These are phyloP conservation scores for Paramecium sonneborni DNA, from an alignment of 73 alveolate genomes.

Conservation along the genomic window DNA sequence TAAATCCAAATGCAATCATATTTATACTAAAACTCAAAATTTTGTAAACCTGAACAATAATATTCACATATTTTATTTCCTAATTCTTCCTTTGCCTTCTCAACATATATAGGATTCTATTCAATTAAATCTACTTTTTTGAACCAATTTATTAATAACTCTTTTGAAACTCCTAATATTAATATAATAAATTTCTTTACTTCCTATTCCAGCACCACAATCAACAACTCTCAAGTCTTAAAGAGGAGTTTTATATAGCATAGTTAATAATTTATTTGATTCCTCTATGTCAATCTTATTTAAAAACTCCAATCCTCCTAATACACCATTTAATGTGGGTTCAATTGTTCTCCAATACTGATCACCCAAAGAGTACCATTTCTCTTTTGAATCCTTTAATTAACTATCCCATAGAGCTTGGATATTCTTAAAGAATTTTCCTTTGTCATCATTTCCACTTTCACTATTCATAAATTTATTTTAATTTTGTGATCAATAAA, in stretches of 20 bases:
- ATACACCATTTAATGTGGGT: slow-evolving; percentile 75
- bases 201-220: slow-evolving; percentile 86
- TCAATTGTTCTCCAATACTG: slow-evolving; percentile 55
- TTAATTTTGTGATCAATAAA: neutral
- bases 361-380: slow-evolving; percentile 35
- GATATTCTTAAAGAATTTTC: neutral
- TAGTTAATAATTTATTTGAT: slow-evolving; percentile 59
- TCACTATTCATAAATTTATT: neutral
- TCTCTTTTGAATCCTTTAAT: slow-evolving; percentile 18
- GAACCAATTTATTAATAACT: slow-evolving; percentile 66
- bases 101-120: slow-evolving; percentile 64
- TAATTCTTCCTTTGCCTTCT: slow-evolving; percentile 70
- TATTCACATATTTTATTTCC: slow-evolving; percentile 55
- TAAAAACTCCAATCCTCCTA: slow-evolving; percentile 77
- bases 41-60: slow-evolving; percentile 73
- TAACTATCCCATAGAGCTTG: neutral
- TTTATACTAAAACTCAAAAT: slow-evolving; percentile 68
- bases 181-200: neutral
- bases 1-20: slow-evolving; percentile 80
- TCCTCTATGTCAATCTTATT: slow-evolving; percentile 70
- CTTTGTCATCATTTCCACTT: slow-evolving; percentile 23
- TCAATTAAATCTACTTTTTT: slow-evolving; percentile 76
- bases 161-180: slow-evolving; percentile 63
- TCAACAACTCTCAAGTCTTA: slow-evolving; percentile 72
- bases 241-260: slow-evolving; percentile 48